phyloP scores from a whole-genome alignment of 768 basidiomycete genomes.

The Trametes punicea region DNA sequence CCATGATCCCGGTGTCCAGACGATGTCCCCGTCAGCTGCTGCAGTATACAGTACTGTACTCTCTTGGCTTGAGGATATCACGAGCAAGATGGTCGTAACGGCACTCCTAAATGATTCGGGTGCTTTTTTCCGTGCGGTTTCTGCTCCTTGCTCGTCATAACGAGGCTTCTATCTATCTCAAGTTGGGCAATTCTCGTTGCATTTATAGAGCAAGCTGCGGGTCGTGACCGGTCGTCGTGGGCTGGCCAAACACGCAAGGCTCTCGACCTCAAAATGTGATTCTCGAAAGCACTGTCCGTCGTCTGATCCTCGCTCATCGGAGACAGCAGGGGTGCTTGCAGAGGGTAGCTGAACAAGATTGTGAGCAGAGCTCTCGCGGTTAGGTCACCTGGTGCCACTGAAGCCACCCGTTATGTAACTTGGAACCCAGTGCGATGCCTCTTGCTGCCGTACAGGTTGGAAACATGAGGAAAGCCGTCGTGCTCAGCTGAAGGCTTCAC shows the following conservation, averaged over 20 bases:
- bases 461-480: not conserved
- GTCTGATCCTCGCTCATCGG: slow-evolving; percentile 7
- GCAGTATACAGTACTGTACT: too few species aligned
- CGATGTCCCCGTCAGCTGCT: too few species aligned
- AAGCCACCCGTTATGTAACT: slow-evolving; percentile 16
- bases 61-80: too few species aligned
- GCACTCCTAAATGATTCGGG: not conserved
- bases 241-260: not conserved
- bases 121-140: not conserved
- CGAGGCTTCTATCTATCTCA: not conserved
- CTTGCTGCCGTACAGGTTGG: slow-evolving; percentile 7
- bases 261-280: not conserved
- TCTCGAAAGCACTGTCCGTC: not conserved
- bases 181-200: not conserved
- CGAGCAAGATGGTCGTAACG: too few species aligned
- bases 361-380: not conserved
- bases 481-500: too few species aligned
- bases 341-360: not conserved
- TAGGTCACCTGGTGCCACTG: slow-evolving; percentile 15
- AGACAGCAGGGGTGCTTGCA: not conserved
- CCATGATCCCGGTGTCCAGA: too few species aligned
- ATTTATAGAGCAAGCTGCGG: not conserved
- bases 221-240: not conserved
- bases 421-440: slow-evolving; percentile 2
- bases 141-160: not conserved